phyloP scores from a whole-genome alignment of 2,329 filamentous ascomycete genomes.

The Diplodia sapinea region DNA sequence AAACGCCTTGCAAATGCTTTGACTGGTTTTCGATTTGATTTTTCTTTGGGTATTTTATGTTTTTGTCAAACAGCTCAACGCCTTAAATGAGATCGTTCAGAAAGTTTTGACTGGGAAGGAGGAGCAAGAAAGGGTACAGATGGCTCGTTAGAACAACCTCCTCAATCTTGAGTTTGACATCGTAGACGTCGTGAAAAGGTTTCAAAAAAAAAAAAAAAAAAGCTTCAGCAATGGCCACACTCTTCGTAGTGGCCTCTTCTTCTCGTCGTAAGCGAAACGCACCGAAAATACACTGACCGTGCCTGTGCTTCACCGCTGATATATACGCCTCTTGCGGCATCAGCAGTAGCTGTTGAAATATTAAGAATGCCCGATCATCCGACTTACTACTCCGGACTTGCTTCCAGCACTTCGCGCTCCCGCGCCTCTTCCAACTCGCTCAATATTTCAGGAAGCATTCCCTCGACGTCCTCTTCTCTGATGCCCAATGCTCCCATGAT shows the following conservation, averaged over 20 bases:
- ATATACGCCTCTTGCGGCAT: not conserved
- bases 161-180: slow-evolving; percentile 1
- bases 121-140: not conserved
- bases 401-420: slow-evolving; percentile 42
- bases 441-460: slow-evolving; percentile 60
- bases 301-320: not conserved
- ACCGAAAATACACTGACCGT: not conserved
- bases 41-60: slow-evolving; percentile 8
- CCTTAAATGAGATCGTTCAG: not conserved
- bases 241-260: not conserved
- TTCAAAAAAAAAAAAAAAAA: not conserved
- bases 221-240: not conserved
- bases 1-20: not conserved
- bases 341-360: not conserved
- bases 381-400: slow-evolving; percentile 37
- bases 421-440: slow-evolving; percentile 53
- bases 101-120: not conserved
- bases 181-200: not conserved
- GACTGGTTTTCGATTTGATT: not conserved
- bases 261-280: not conserved
- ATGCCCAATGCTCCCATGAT: slow-evolving; percentile 72
- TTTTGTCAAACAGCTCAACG: not conserved
- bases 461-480: slow-evolving; percentile 68
- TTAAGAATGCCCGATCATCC: not conserved
- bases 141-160: not conserved